These are phyloP conservation scores for Nemania abortiva DNA, from an alignment of 2,329 filamentous ascomycete species.

Conservation along the genomic window DNA sequence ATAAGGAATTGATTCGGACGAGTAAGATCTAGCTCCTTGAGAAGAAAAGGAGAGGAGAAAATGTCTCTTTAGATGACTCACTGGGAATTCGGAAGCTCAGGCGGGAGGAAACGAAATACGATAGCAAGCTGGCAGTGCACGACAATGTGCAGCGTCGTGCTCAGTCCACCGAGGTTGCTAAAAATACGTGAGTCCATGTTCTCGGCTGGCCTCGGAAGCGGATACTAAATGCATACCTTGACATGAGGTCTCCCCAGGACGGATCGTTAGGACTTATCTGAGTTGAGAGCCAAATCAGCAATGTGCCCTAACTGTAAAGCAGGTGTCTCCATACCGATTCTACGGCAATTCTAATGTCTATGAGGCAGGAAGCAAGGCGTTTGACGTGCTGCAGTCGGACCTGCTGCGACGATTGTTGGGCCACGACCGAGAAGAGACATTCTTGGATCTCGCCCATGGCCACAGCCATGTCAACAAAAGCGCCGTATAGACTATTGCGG, in stretches of 20 bases:
- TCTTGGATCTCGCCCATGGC: conserved; percentile 46
- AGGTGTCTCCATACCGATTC: conserved; percentile 34
- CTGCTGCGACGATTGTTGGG: conserved; percentile 41
- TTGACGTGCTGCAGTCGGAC: conserved; percentile 39
- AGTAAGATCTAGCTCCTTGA: too few species aligned
- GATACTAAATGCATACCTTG: conserved; percentile 15
- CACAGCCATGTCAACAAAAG: conserved; percentile 43
- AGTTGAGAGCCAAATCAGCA: conserved; percentile 1
- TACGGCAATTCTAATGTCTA: conserved; percentile 34
- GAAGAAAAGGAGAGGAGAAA: too few species aligned
- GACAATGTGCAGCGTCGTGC: conserved; percentile 22
- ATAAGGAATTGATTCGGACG: too few species aligned
- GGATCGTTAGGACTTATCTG: conserved; percentile 26
- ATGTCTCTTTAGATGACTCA: conserved; percentile 11
- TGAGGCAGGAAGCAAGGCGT: conserved; percentile 39
- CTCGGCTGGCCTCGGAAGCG: not conserved
- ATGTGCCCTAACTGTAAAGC: not conserved
- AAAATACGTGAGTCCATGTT: conserved; percentile 1
- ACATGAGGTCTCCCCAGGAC: conserved; percentile 19
- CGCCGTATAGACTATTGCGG: conserved; percentile 39
- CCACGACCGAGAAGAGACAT: conserved; percentile 45
- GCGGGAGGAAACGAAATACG: conserved; percentile 36
- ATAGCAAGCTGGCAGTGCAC: conserved; percentile 36
- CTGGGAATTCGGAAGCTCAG: conserved; percentile 24
- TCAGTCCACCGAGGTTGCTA: conserved; percentile 27